These are phyloP conservation scores for Venturiaceae sp. DNA, from an alignment of 2,329 filamentous ascomycete species.

Conservation along the genomic window DNA sequence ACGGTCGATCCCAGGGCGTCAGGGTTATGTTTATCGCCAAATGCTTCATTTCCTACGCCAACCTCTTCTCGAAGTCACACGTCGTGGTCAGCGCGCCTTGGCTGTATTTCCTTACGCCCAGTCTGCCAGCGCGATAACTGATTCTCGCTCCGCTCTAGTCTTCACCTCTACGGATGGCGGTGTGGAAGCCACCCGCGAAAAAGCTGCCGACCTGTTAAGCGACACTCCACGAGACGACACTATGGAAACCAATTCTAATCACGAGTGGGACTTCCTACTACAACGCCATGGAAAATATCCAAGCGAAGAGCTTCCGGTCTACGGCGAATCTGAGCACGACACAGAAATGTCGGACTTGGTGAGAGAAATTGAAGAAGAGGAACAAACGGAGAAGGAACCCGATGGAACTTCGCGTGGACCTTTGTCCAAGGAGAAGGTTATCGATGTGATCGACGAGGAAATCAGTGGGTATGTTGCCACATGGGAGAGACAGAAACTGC, in stretches of 20 bases:
- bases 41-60: constrained; percentile 17
- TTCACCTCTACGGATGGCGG: constrained; percentile 13
- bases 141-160: constrained; percentile 20
- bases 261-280: constrained; percentile 25
- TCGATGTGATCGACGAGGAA: constrained; percentile 42
- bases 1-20: constrained; percentile 10
- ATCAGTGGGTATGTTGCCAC: constrained; percentile 39
- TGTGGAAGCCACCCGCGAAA: constrained; percentile 17
- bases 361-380: constrained; percentile 24
- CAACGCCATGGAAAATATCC: constrained; percentile 31
- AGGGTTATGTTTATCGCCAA: constrained; percentile 17
- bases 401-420: constrained; percentile 14
- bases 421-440: constrained; percentile 34
- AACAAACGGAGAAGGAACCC: constrained; percentile 38
- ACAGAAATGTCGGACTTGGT: constrained; percentile 12
- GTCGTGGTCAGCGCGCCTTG: constrained; percentile 14
- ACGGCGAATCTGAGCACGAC: constrained; percentile 38
- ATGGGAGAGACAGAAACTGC: constrained; percentile 52
- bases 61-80: constrained; percentile 13
- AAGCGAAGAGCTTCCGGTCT: constrained; percentile 37
- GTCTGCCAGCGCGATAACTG: neutral
- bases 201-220: constrained; percentile 10
- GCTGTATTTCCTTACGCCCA: constrained; percentile 22
- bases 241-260: constrained; percentile 13
- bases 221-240: constrained; percentile 14